Evolutionary conservation across 345 rosid species (phyloP).

Genomic region (Aurinia saxatilis): DNA sequence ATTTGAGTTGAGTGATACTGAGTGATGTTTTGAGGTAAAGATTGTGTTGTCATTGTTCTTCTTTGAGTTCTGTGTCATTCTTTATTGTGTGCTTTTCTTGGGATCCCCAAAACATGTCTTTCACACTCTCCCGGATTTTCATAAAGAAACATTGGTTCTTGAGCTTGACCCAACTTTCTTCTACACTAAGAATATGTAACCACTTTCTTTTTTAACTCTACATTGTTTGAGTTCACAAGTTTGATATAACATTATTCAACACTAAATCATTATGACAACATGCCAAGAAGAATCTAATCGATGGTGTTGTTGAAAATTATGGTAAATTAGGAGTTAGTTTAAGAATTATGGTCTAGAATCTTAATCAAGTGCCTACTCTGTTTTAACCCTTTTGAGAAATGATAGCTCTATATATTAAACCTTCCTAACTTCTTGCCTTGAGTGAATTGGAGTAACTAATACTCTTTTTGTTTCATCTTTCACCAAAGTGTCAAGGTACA

Average conservation of each 20-base stretch:
- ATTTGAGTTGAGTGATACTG: conserved; percentile 13
- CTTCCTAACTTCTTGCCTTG: conserved; percentile 10
- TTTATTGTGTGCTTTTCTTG: conserved; percentile 15
- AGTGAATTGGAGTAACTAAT: conserved; percentile 23
- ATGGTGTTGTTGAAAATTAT: conserved; percentile 11
- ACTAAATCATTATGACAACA: conserved; percentile 3
- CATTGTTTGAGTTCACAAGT: conserved; percentile 2
- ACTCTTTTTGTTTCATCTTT: conserved; percentile 12
- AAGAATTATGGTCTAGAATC: conserved; percentile 10
- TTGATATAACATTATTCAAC: background rate
- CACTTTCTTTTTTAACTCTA: conserved; percentile 1
- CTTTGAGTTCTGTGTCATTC: conserved; percentile 31
- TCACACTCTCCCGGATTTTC: conserved; percentile 17
- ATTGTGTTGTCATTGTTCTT: conserved; percentile 26
- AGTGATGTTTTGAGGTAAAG: conserved; percentile 21
- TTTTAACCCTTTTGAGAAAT: conserved; percentile 9
- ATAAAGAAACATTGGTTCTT: conserved; percentile 28
- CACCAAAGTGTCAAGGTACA: background rate
- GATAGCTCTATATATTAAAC: conserved; percentile 15
- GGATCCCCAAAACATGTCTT: conserved; percentile 30
- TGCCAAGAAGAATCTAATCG: conserved; percentile 12
- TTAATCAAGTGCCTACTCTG: conserved; percentile 22
- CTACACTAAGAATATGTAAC: conserved; percentile 20
- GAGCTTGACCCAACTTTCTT: conserved; percentile 29
- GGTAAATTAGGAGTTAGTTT: conserved; percentile 1